Conservation (phyloP, 768 basidiomycete species). For the Rhodotorula kratochvilovae region DNA sequence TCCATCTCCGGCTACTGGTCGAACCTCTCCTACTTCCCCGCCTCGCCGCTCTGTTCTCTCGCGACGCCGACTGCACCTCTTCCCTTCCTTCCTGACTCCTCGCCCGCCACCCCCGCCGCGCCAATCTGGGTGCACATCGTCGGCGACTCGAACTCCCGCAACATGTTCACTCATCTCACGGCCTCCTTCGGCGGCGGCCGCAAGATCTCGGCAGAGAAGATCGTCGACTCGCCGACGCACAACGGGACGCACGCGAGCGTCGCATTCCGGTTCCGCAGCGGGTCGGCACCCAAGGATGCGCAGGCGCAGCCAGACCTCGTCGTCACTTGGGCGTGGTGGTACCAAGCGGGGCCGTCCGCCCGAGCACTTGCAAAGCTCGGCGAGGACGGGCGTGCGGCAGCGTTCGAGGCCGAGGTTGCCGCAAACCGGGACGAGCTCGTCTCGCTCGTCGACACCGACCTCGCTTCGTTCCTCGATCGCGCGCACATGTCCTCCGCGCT, state of each 20-base stretch:
- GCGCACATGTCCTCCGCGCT: background rate
- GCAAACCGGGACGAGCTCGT: conserved; percentile 25
- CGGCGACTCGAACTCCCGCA: conserved; percentile 39
- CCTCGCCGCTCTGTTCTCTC: conserved; percentile 17
- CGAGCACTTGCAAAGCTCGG: background rate
- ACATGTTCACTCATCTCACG: conserved; percentile 20
- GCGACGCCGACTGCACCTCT: conserved; percentile 9
- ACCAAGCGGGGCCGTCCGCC: background rate
- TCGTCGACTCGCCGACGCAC: conserved; percentile 27
- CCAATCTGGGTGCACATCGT: conserved; percentile 34
- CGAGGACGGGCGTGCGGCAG: background rate
- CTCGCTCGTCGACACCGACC: conserved; percentile 14
- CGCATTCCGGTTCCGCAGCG: conserved; percentile 14
- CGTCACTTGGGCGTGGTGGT: conserved; percentile 37
- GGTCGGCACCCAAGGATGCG: background rate
- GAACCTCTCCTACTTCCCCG: conserved; percentile 1
- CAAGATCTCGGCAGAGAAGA: conserved; percentile 6
- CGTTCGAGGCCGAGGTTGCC: background rate
- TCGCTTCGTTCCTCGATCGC: background rate
- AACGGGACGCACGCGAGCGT: conserved; percentile 24
- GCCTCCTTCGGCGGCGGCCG: conserved; percentile 15
- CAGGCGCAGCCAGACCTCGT: background rate
- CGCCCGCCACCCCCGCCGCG: background rate
- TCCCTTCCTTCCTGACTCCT: background rate
- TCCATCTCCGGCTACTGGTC: conserved; percentile 30